Conservation (phyloP, 495 filamentous ascomycete species). For the Immersiella caudata region DNA sequence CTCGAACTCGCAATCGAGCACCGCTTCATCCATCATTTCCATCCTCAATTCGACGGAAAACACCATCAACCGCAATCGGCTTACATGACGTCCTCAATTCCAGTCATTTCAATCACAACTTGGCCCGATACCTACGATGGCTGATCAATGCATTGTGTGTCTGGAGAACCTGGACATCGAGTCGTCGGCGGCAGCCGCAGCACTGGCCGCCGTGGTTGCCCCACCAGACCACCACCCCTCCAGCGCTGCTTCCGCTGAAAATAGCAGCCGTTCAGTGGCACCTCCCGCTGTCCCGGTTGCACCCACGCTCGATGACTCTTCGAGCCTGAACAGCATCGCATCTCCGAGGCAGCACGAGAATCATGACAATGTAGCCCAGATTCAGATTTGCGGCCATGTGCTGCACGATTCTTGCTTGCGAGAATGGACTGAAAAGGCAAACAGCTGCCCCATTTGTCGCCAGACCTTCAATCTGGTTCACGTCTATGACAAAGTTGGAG, state of each 20-base stretch:
- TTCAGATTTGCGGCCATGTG: constrained; percentile 77
- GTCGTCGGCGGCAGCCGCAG: constrained; percentile 25
- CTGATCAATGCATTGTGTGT: constrained; percentile 96
- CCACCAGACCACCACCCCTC: constrained; percentile 14
- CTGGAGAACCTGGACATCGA: constrained; percentile 77
- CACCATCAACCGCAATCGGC: constrained; percentile 5
- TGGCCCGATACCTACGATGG: constrained; percentile 57
- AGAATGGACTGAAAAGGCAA: constrained; percentile 93
- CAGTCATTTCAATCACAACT: constrained; percentile 10
- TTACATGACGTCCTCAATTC: constrained; percentile 45
- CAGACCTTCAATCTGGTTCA: constrained; percentile 87
- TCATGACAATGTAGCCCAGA: constrained; percentile 50
- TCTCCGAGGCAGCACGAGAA: constrained; percentile 53
- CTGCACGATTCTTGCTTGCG: constrained; percentile 89
- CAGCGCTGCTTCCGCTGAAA: neutral
- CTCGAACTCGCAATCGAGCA: constrained; percentile 10
- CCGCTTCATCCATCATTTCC: neutral
- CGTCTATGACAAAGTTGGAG: constrained; percentile 73
- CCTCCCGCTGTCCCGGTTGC: constrained; percentile 46
- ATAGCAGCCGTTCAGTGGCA: constrained; percentile 12
- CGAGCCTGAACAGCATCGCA: constrained; percentile 42
- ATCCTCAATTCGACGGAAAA: neutral
- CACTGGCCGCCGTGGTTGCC: constrained; percentile 8
- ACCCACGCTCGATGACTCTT: constrained; percentile 30
- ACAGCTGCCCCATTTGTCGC: constrained; percentile 96